These are phyloP conservation scores for Cetradonia linearis DNA, from an alignment of 495 filamentous ascomycete genomes.

Conservation along the genomic window DNA sequence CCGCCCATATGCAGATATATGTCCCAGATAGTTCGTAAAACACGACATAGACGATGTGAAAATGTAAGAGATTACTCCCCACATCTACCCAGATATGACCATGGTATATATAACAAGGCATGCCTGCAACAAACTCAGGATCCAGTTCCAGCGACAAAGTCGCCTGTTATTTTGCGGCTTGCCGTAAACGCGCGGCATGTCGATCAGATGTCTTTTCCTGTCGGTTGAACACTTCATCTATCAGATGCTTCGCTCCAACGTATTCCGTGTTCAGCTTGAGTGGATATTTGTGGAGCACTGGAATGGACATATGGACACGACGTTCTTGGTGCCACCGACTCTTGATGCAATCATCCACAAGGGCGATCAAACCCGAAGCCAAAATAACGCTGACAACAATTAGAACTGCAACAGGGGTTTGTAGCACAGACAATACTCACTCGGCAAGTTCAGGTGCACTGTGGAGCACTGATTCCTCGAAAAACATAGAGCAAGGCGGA, in stretches of 20 bases:
- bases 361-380: constrained; percentile 76
- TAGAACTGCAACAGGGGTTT: constrained; percentile 24
- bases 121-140: constrained; percentile 1
- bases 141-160: background rate
- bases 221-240: constrained; percentile 71
- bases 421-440: constrained; percentile 50
- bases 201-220: constrained; percentile 27
- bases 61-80: background rate
- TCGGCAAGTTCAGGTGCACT: constrained; percentile 74
- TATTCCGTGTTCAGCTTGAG: constrained; percentile 55
- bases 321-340: constrained; percentile 63
- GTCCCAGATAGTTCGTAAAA: background rate
- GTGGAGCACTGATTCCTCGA: constrained; percentile 59
- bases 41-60: background rate
- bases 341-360: constrained; percentile 89
- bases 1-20: constrained; percentile 1
- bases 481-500: constrained; percentile 80
- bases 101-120: background rate
- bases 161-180: background rate
- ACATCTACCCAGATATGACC: background rate
- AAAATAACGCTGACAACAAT: constrained; percentile 61
- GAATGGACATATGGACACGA: constrained; percentile 43
- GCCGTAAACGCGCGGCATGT: constrained; percentile 17
- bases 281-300: constrained; percentile 47
- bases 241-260: constrained; percentile 59